These are phyloP conservation scores for Yamadazyma epiphylla DNA, from an alignment of 1,139 yeast species.

Conservation along the genomic window DNA sequence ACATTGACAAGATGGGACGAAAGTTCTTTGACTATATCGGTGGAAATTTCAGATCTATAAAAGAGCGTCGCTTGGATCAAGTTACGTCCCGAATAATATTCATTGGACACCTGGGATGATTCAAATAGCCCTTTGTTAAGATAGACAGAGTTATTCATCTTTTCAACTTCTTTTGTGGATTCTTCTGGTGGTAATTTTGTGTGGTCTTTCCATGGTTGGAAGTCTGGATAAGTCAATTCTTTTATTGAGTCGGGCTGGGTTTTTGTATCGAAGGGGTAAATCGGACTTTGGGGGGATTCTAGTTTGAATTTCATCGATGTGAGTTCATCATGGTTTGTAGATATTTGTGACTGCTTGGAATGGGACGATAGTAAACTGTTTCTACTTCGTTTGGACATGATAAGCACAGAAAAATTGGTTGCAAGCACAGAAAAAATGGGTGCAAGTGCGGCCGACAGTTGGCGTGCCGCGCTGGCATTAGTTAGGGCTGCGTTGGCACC, in stretches of 20 bases:
- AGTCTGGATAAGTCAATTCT: conserved; percentile 61
- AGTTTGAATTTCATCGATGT: conserved; percentile 33
- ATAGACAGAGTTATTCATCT: conserved; percentile 28
- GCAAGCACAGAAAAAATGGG: background rate
- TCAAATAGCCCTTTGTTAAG: conserved; percentile 46
- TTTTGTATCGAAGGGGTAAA: conserved; percentile 31
- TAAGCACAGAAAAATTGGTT: background rate
- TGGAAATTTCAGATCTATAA: conserved; percentile 35
- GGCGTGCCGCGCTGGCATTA: too few relatives aligned
- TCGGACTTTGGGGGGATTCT: conserved; percentile 30
- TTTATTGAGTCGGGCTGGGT: conserved; percentile 3
- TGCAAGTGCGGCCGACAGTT: too few relatives aligned
- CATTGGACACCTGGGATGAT: conserved; percentile 55
- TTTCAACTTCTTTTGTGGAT: conserved; percentile 20
- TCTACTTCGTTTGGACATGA: conserved; percentile 36
- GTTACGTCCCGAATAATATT: conserved; percentile 51
- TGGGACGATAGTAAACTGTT: conserved; percentile 33
- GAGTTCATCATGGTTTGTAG: conserved; percentile 32
- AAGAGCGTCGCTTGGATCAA: conserved; percentile 42
- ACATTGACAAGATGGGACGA: conserved; percentile 59
- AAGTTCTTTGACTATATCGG: conserved; percentile 34
- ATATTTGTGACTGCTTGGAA: conserved; percentile 21
- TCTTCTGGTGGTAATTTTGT: conserved; percentile 39
- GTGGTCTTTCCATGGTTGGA: conserved; percentile 71
- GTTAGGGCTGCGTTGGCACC: too few relatives aligned